Evolutionary conservation across 805 yeast species (phyloP).

Genomic region (Pichia heedii): DNA sequence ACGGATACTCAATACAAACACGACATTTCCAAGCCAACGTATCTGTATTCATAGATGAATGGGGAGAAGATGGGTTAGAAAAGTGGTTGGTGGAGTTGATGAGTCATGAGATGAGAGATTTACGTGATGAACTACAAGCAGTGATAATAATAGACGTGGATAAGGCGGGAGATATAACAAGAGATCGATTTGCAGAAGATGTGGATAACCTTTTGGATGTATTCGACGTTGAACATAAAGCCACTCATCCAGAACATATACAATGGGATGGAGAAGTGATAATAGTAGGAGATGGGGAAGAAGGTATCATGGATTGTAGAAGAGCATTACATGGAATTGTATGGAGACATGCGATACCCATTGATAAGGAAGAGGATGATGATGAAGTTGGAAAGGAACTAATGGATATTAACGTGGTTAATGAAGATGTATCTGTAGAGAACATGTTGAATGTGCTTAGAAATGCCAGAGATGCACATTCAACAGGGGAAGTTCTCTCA

Average conservation of each 20-base stretch:
- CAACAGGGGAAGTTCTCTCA: no score
- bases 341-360: background rate
- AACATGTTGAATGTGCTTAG: no score
- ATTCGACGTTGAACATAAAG: constrained; percentile 19
- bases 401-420: no score
- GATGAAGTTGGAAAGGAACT: no score
- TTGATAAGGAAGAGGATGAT: no score
- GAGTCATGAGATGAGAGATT: constrained; percentile 30
- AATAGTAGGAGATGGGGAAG: constrained; percentile 24
- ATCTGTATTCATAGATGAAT: constrained; percentile 24
- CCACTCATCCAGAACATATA: constrained; percentile 2
- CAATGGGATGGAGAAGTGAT: constrained; percentile 30
- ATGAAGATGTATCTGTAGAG: no score
- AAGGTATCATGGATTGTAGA: background rate
- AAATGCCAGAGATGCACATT: no score
- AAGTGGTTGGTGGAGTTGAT: constrained; percentile 37
- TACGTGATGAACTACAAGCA: constrained; percentile 34
- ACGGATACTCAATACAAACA: no score
- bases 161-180: no score
- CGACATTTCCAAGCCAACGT: constrained; percentile 23
- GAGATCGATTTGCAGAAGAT: background rate
- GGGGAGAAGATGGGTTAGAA: constrained; percentile 24
- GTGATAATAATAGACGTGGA: background rate
- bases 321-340: constrained; percentile 5
- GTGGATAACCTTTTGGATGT: constrained; percentile 10